These are phyloP conservation scores for Betula pendula DNA, from an alignment of 306 rosid genomes.

Conservation along the genomic window DNA sequence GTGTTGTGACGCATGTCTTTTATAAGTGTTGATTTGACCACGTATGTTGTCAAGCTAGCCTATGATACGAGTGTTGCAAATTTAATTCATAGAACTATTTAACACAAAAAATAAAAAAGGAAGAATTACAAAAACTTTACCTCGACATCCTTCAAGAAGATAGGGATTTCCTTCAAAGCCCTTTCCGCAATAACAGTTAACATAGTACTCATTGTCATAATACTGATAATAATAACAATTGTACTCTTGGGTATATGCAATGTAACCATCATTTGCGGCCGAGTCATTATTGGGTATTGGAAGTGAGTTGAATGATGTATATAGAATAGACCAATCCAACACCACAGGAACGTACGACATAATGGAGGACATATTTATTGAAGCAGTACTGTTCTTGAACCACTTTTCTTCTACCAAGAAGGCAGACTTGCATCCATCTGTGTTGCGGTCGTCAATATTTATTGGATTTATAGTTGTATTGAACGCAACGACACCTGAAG, in stretches of 20 bases:
- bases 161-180: background rate
- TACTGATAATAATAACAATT: accelerated
- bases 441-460: background rate
- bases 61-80: too few relatives aligned
- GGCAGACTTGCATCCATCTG: background rate
- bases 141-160: background rate
- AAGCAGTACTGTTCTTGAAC: background rate
- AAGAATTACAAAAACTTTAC: background rate
- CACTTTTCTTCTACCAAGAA: background rate
- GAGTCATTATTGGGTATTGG: too few relatives aligned
- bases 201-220: too few relatives aligned
- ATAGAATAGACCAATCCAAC: background rate
- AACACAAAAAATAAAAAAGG: background rate
- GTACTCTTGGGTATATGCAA: background rate
- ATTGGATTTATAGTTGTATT: background rate
- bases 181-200: accelerated
- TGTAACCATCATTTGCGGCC: background rate
- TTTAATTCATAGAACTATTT: background rate
- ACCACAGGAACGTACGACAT: background rate
- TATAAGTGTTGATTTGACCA: too few relatives aligned
- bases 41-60: too few relatives aligned
- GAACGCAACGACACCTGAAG: background rate
- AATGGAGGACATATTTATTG: background rate
- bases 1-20: too few relatives aligned
- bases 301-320: background rate